Conservation (phyloP, 2,329 filamentous ascomycete species). For the Claviceps sp. region DNA sequence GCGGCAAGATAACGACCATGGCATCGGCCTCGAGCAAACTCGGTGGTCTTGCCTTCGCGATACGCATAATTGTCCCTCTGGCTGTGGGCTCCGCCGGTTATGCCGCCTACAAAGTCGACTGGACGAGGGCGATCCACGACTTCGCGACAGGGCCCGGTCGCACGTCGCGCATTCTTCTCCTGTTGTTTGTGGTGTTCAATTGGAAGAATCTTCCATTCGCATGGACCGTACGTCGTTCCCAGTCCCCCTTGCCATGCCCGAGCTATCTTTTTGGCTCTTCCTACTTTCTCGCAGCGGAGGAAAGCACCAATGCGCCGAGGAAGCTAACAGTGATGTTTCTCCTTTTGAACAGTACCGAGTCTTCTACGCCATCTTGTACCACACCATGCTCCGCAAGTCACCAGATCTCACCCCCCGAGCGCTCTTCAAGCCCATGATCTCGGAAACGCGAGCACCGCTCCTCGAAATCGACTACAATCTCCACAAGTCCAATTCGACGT, state of each 20-base stretch:
- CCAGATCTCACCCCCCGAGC: slow-evolving; percentile 42
- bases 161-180: slow-evolving; percentile 36
- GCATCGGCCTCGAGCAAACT: slow-evolving; percentile 20
- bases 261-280: neutral
- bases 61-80: slow-evolving; percentile 29
- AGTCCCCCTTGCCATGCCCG: neutral
- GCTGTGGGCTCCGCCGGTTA: slow-evolving; percentile 31
- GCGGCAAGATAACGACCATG: slow-evolving; percentile 9
- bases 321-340: neutral
- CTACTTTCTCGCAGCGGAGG: no score
- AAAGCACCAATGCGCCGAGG: no score
- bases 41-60: slow-evolving; percentile 18
- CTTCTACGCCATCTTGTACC: slow-evolving; percentile 41
- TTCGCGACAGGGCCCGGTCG: slow-evolving; percentile 43
- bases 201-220: slow-evolving; percentile 61
- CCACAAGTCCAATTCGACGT: slow-evolving; percentile 74
- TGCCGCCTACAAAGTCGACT: slow-evolving; percentile 31
- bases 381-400: slow-evolving; percentile 36
- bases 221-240: slow-evolving; percentile 52
- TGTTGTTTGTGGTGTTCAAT: slow-evolving; percentile 48
- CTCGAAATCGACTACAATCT: slow-evolving; percentile 79
- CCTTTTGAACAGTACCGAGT: slow-evolving; percentile 37
- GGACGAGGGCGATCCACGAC: slow-evolving; percentile 20
- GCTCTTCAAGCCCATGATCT: slow-evolving; percentile 60
- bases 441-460: slow-evolving; percentile 51